Evolutionary conservation across 108 stramenopile genomes (phyloP), one percentile per base, ranked within the genome.

Genomic region (Cylindrotheca closterium): DNA sequence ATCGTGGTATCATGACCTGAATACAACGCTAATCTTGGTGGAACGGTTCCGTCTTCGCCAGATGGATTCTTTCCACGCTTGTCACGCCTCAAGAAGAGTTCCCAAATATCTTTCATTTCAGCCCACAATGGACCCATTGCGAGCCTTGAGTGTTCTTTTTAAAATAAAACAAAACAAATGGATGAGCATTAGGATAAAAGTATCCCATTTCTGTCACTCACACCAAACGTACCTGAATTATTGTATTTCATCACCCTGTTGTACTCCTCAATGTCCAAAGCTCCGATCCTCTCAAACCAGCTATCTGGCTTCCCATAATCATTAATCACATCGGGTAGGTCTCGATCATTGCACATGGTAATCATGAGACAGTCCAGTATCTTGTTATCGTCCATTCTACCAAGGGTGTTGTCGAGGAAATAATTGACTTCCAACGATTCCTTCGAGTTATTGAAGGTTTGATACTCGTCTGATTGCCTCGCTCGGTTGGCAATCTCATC

Each of bases 1-100:
- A 96, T 51, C 31, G 94, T 96, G 5, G 89, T 88, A 59, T 96
- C 94, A 60, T 96, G 91, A 26, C 90, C 94, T 0, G 84, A 79
- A 75, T 83, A 85, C 4, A 92, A 51, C 5, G 84, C 74, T 21
- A 92, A 52, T 50, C 80, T 78, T 19, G 82, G 52, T 15, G 37
- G 37, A 10, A 42, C 37, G 15, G 15, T 42, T 10, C 15, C 37
- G 23, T 31, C 8, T 45, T 23, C 19, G 24, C 31, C 27, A 28
- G 18, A 32, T 32, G 57, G 57, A 15, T 60, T 33, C 34, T 68
- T 52, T 26, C 49, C 55, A 24, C 19, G 29, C 21, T 65, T 55
- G 12, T 67, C 68, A 17, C 33, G 18, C 2, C 5, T 31, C n/a
- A 84, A 54, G 50, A 79, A 73, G 0, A 66, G 66, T 19, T 80